phyloP scores from a whole-genome alignment of 768 basidiomycete genomes.

The Strobilomyces dryophilus region DNA sequence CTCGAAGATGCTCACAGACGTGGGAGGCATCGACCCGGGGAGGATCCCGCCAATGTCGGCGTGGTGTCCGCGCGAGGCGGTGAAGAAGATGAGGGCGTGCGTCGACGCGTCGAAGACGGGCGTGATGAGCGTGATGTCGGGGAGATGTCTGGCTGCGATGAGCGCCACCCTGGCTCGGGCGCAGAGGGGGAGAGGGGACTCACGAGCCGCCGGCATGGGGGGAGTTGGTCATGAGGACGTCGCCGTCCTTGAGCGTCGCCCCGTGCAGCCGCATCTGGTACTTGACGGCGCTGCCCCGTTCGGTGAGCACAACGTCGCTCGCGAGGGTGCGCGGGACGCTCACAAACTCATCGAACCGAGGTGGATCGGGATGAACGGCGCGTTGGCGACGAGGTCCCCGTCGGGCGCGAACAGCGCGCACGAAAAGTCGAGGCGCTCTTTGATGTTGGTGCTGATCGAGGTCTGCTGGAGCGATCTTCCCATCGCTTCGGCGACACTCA shows the following conservation, averaged over 20 bases:
- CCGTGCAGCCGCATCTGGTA: constrained; percentile 82
- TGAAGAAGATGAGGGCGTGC: constrained; percentile 83
- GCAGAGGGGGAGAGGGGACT: constrained; percentile 27
- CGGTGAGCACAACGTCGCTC: not conserved
- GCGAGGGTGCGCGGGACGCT: constrained; percentile 29
- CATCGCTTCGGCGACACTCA: constrained; percentile 98
- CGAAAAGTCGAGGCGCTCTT: constrained; percentile 91
- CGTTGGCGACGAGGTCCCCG: constrained; percentile 92
- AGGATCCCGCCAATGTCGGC: constrained; percentile 92
- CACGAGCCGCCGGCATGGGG: constrained; percentile 87
- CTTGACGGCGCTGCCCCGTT: constrained; percentile 63
- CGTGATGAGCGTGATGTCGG: constrained; percentile 91
- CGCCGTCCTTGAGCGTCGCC: constrained; percentile 74
- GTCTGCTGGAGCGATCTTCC: constrained; percentile 87
- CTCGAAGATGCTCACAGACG: constrained; percentile 85
- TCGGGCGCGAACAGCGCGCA: constrained; percentile 95
- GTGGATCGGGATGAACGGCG: constrained; percentile 87
- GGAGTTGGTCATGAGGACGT: constrained; percentile 91
- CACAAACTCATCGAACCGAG: constrained; percentile 90
- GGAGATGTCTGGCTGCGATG: constrained; percentile 48
- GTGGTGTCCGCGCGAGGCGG: constrained; percentile 91
- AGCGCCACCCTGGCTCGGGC: constrained; percentile 25
- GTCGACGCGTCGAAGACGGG: constrained; percentile 74
- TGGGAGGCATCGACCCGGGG: constrained; percentile 95
- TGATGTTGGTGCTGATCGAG: constrained; percentile 90